These are phyloP conservation scores for Venturiaceae sp. DNA, from an alignment of 2,329 filamentous ascomycete genomes.

Conservation along the genomic window DNA sequence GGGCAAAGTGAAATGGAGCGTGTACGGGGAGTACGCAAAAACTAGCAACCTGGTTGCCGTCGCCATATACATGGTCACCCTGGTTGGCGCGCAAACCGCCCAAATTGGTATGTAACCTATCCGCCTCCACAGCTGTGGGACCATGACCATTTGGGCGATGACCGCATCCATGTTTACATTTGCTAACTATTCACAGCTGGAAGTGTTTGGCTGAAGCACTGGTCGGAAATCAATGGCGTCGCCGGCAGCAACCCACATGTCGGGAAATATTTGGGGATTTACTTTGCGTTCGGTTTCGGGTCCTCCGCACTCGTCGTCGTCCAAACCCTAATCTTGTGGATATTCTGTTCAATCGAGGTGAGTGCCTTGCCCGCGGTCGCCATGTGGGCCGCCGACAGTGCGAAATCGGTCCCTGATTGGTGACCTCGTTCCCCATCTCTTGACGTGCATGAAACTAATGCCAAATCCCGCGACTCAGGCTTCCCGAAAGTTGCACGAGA, in stretches of 20 bases:
- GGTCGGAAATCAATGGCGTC: conserved; percentile 71
- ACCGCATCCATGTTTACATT: conserved; percentile 14
- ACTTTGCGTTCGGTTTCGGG: conserved; percentile 89
- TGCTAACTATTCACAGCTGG: conserved; percentile 42
- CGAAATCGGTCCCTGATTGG: background rate
- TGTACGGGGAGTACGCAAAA: conserved; percentile 91
- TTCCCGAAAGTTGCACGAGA: conserved; percentile 89
- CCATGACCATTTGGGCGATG: background rate
- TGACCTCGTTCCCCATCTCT: background rate
- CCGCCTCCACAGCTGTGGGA: background rate
- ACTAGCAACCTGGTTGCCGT: conserved; percentile 86
- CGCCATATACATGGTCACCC: conserved; percentile 62
- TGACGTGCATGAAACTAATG: conserved; percentile 15
- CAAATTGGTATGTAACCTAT: conserved; percentile 55
- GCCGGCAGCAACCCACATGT: conserved; percentile 62
- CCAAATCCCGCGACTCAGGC: conserved; percentile 43
- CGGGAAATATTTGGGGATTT: conserved; percentile 87
- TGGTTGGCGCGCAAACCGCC: conserved; percentile 71
- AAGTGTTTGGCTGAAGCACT: conserved; percentile 87
- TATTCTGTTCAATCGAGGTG: conserved; percentile 98
- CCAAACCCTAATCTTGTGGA: conserved; percentile 94
- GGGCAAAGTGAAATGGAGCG: conserved; percentile 95
- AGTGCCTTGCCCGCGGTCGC: conserved; percentile 16
- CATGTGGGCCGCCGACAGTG: background rate
- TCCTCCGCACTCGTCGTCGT: conserved; percentile 75